phyloP scores from a whole-genome alignment of 345 rosid species.

The Arabidopsis arenosa region DNA sequence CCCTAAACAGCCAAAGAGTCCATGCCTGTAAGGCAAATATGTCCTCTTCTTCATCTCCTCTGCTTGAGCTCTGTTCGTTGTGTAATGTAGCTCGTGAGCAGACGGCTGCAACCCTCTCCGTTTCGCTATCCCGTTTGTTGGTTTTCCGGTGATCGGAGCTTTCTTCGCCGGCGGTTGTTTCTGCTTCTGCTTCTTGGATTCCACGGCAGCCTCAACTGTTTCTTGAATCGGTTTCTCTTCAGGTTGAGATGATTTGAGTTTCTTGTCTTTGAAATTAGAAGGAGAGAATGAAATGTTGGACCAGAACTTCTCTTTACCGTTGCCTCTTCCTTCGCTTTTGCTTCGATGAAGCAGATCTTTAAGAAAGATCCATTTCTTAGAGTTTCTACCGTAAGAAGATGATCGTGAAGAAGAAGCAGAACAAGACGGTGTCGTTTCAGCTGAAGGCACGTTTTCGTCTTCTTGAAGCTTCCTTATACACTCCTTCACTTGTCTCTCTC shows the following conservation, averaged over 20 bases:
- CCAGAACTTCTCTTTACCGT: constrained; percentile 69
- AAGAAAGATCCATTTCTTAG: constrained; percentile 88
- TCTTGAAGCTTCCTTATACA: constrained; percentile 39
- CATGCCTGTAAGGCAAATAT: constrained; percentile 90
- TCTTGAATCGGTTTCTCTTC: constrained; percentile 32
- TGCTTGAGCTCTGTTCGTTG: constrained; percentile 86
- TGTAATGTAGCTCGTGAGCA: constrained; percentile 93
- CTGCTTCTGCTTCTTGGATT: constrained; percentile 40
- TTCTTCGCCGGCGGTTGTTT: constrained; percentile 59
- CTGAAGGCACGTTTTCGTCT: constrained; percentile 43
- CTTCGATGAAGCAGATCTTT: constrained; percentile 87
- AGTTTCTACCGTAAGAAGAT: constrained; percentile 89
- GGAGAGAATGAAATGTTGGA: constrained; percentile 70
- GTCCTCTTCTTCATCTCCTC: constrained; percentile 99
- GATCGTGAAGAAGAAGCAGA: constrained; percentile 86
- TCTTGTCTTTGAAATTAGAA: constrained; percentile 58
- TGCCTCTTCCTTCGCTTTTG: constrained; percentile 92
- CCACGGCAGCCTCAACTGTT: neutral
- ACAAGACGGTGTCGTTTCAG: constrained; percentile 52
- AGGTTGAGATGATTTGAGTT: constrained; percentile 38
- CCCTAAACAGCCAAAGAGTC: constrained; percentile 93
- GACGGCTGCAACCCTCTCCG: constrained; percentile 78
- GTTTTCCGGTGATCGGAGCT: constrained; percentile 38
- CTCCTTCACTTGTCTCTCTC: constrained; percentile 33
- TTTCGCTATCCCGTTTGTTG: constrained; percentile 57